Base-by-base conservation (phyloP, 2,329 filamentous ascomycete genomes). In the Stagonosporopsis vannaccii region DNA sequence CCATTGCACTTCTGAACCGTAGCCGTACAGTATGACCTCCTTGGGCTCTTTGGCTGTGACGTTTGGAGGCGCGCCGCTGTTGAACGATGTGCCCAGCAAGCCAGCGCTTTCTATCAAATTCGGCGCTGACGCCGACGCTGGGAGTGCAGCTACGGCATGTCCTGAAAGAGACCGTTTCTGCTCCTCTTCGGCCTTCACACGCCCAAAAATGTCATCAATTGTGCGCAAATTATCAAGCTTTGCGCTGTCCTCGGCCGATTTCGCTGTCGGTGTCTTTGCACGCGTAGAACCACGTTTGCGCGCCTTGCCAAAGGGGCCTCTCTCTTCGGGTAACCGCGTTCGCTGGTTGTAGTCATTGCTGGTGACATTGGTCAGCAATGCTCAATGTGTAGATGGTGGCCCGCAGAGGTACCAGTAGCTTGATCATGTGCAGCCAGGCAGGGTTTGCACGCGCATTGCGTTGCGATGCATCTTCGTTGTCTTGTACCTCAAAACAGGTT, bases 21-120 rank as follows among this genome's bases (percentile, higher is more conserved):
- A 97, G 26, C 94, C 94, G 65, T 93, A 90, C 15, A 98, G 82
- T 51, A 97, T 87, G 60, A 96, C 85, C 77, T 97, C 92, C 35
- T 90, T 89, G 2, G 87, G 85, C 61, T 85, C 83, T 60, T 82
- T 84, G 39, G 73, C 52, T 70, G 72, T 71, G 15, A 79, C 68
- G 57, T 76, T 77, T 41, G 79, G 53, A 5, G 67, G 51, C 55
- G 67, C 62, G 48, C 69, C 66, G 17, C 66, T 56, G 22, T 65
- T 65, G 52, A 73, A 73, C 12, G 70, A 73, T 36, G 54, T 58
- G 25, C 60, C 62, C 3, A 71, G 46, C n/a, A 58, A 50, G 11
- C 67, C 69, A n/a, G 58, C 63, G 17, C 58, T 62, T n/a, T 74
- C 72, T 37, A 70, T 55, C 2, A 75, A 59, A 36, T 75, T 75